phyloP scores from a whole-genome alignment of 169 alveolate genomes.

The Theileria parva region DNA sequence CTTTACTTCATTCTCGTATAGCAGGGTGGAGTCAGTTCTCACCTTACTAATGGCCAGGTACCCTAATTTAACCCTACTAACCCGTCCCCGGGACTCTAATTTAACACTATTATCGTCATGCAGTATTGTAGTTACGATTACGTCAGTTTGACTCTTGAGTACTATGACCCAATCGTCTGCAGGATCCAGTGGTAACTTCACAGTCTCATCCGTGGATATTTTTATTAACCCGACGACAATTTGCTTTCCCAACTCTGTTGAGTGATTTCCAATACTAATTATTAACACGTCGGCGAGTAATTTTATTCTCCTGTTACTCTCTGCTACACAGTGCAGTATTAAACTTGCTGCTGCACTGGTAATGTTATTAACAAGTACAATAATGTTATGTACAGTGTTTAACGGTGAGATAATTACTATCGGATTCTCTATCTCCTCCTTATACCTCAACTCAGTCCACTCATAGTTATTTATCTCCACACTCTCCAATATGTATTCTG shows the following conservation, averaged over 20 bases:
- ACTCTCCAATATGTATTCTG: constrained; percentile 42
- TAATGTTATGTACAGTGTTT: neutral
- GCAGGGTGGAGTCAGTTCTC: neutral
- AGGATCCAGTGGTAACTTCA: constrained; percentile 55
- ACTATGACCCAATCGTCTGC: constrained; percentile 35
- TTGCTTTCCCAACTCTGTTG: constrained; percentile 8
- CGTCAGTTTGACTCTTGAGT: constrained; percentile 28
- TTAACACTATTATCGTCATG: neutral
- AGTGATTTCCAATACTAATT: constrained; percentile 53
- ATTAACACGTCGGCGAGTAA: constrained; percentile 30
- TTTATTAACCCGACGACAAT: constrained; percentile 21
- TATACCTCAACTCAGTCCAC: constrained; percentile 28
- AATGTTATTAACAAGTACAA: constrained; percentile 11
- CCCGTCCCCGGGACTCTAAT: neutral
- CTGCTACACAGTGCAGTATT: neutral
- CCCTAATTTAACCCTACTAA: neutral
- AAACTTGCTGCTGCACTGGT: constrained; percentile 3
- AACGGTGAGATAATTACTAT: constrained; percentile 32
- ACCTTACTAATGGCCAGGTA: neutral
- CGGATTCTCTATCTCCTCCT: constrained; percentile 39
- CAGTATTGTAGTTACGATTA: neutral
- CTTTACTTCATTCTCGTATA: neutral
- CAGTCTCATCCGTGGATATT: neutral
- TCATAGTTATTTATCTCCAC: neutral
- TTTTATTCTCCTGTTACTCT: neutral